Evolutionary conservation across 2,329 filamentous ascomycete genomes (phyloP), one percentile per base, ranked within the genome.

Genomic region (Sporothrix euskadiensis): DNA sequence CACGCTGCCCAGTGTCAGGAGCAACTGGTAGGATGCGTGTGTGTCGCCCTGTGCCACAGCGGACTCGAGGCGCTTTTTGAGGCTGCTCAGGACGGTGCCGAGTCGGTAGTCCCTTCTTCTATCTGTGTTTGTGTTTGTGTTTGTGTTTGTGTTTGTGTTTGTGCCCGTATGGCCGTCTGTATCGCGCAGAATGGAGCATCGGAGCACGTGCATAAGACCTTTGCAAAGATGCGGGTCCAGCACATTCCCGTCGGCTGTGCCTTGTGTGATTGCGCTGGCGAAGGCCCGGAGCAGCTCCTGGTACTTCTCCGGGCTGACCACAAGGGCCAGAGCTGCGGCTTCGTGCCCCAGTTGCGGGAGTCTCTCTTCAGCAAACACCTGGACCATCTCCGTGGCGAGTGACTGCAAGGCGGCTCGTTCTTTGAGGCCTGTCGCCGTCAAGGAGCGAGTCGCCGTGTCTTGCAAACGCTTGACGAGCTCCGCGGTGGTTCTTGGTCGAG

Each of bases 21-120:
- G 30, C 30, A 70, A 19, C 32, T 57, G 68, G 32, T 57, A 70
- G 14, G 56, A n/a, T 16, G 68, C 56, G n/a, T 70, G 49, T 16
- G 68, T 57, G n/a, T 41, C n/a, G 2, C 6, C 6, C 32, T 56
- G 49, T 10, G 30, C 52, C 26, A 57, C 49, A 49, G 8, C 22
- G 41, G 14, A 44, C 52, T 39, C 10, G 1, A 69, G 35, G 6
- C 49, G 22, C 32, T 26, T 7, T 35, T 26, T 35, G 4, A 70
- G 12, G 35, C 32, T 57, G 4, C 56, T 10, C 41, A 70, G 49
- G 9, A 57, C 68, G 9, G 30, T 52, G 8, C 68, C 66, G 2
- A 69, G 66, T 32, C 49, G 35, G 8, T 35, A 35, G 35, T 35
- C 35, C 35, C 35, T 35, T 35, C 35, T 35, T 35, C 8, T 35